Conservation (phyloP, 1,139 yeast genomes). For the Candida tunisiensis region DNA sequence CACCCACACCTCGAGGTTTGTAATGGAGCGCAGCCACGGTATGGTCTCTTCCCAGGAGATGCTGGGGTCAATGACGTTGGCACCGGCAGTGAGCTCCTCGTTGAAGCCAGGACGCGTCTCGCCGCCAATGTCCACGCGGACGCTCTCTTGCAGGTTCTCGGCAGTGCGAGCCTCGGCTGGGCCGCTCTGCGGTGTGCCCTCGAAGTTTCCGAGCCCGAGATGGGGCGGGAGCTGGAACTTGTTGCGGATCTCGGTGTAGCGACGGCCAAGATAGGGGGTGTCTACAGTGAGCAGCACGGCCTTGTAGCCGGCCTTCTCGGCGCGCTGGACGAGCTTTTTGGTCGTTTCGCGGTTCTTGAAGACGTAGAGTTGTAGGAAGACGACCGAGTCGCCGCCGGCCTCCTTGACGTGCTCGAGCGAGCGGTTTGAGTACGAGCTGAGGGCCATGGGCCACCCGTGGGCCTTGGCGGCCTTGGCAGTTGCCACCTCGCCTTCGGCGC, state of each 20-base stretch:
- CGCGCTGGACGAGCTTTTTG: conserved; percentile 26
- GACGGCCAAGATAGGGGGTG: conserved; percentile 48
- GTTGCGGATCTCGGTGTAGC: conserved; percentile 37
- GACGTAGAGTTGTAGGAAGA: conserved; percentile 28
- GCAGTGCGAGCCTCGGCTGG: too few relatives aligned
- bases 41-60: conserved; percentile 44
- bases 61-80: conserved; percentile 48
- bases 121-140: conserved; percentile 15
- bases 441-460: conserved; percentile 18
- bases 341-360: conserved; percentile 28
- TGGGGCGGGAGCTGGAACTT: conserved; percentile 26
- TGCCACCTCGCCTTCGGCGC: conserved; percentile 42
- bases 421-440: conserved; percentile 17
- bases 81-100: conserved; percentile 7
- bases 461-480: conserved; percentile 19
- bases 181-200: conserved; percentile 5
- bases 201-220: conserved; percentile 17
- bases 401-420: conserved; percentile 17
- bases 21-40: conserved; percentile 20
- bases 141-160: conserved; percentile 7
- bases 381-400: conserved; percentile 15
- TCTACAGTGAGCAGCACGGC: conserved; percentile 52
- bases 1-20: conserved; percentile 21
- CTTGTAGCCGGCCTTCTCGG: conserved; percentile 36
- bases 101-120: conserved; percentile 8